These are phyloP conservation scores for Rhododendron kiyosumense DNA, from an alignment of 148 eudicot genomes.

Conservation along the genomic window DNA sequence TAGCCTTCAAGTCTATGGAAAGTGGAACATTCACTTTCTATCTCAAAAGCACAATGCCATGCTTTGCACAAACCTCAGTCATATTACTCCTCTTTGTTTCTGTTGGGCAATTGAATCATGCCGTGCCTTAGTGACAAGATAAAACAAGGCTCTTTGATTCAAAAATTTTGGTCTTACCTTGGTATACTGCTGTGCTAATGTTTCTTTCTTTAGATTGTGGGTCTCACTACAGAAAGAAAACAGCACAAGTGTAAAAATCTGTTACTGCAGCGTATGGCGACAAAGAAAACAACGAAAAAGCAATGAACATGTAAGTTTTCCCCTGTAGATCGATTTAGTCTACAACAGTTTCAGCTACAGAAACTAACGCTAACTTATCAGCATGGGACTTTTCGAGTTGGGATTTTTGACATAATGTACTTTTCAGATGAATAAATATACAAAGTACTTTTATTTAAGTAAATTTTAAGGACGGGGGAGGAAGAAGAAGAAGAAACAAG, in stretches of 20 bases:
- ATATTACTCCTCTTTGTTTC: background rate
- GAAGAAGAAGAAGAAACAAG: background rate
- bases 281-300: background rate
- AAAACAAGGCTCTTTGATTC: background rate
- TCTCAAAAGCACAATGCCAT: background rate
- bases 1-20: no score
- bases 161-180: slow-evolving; percentile 32
- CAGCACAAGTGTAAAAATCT: background rate
- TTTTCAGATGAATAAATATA: background rate
- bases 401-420: background rate
- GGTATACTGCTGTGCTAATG: slow-evolving; percentile 56
- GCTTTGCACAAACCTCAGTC: background rate
- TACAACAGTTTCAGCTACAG: background rate
- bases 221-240: slow-evolving; percentile 47
- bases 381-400: background rate
- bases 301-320: background rate
- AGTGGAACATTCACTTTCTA: background rate
- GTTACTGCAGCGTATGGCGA: background rate
- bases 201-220: slow-evolving; percentile 78
- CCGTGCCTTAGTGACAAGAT: background rate
- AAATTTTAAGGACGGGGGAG: background rate
- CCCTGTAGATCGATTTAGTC: background rate
- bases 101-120: background rate
- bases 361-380: background rate
- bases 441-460: background rate